phyloP scores from a whole-genome alignment of 805 yeast genomes.

The Grigorovia humatica region DNA sequence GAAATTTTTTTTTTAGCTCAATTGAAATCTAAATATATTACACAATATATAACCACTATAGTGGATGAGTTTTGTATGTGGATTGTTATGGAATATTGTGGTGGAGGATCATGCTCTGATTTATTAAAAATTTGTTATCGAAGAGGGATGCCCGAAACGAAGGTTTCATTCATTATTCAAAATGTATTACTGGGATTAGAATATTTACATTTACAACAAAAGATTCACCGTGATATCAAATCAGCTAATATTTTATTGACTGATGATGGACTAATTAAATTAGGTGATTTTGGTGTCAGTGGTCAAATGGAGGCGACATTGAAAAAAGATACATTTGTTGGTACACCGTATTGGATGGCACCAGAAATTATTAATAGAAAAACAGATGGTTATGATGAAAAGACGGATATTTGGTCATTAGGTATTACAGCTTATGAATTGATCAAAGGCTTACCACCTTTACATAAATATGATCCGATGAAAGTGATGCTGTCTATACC shows the following conservation, averaged over 20 bases:
- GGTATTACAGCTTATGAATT: slow-evolving; percentile 90
- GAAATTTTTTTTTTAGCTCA: slow-evolving; percentile 71
- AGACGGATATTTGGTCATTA: slow-evolving; percentile 92
- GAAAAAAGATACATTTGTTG: slow-evolving; percentile 70
- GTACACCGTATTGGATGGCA: slow-evolving; percentile 98
- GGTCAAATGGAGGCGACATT: slow-evolving; percentile 67
- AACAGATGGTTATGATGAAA: slow-evolving; percentile 57
- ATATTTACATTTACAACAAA: slow-evolving; percentile 64
- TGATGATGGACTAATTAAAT: slow-evolving; percentile 55
- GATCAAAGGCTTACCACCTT: slow-evolving; percentile 74
- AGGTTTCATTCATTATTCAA: slow-evolving; percentile 50
- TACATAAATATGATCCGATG: slow-evolving; percentile 62
- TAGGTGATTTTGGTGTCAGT: slow-evolving; percentile 91
- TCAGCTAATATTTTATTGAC: slow-evolving; percentile 81
- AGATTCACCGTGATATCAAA: slow-evolving; percentile 84
- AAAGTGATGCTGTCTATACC: slow-evolving; percentile 47
- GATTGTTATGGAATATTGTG: slow-evolving; percentile 92
- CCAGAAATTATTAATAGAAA: slow-evolving; percentile 69
- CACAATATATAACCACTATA: slow-evolving; percentile 55
- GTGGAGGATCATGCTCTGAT: slow-evolving; percentile 86
- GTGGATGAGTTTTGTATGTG: slow-evolving; percentile 61
- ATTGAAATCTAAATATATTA: slow-evolving; percentile 55
- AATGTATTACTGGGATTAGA: slow-evolving; percentile 61
- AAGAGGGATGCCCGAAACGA: slow-evolving; percentile 31
- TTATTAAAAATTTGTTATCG: slow-evolving; percentile 38